Base-by-base conservation (phyloP, 257 asterid species). In the Hygrophila difformis region DNA sequence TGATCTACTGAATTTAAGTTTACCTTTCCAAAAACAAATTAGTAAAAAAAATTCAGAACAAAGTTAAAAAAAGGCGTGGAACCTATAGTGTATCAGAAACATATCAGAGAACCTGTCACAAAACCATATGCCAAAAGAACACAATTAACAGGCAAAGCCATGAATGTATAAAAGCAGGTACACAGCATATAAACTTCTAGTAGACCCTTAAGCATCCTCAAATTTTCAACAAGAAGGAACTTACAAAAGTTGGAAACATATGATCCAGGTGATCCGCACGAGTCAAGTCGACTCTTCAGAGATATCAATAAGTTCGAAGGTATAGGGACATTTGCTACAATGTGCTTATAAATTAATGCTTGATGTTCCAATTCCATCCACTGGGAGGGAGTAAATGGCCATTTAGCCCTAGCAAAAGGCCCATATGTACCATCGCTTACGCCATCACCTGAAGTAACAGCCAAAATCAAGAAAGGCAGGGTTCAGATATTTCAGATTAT, bases 351-450 rank as follows among this genome's bases (percentile, higher is more conserved):
- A 67, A 85, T 79, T 79, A 82, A 55, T 43, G 94, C 98, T 66
- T 89, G 98, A 55, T 82, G 91, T 55, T 89, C 96, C 26, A 85
- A 62, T 65, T 89, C 98, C 93, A 75, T 77, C 94, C 94, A 82
- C 44, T 89, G 98, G 4, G 93, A 82, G 6, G 93, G 94, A 53
- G 92, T 82, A 52, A 89, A 85, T 29, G 94, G 84, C 12, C 94
- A 92, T 64, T 68, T 78, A 41, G 70, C 28, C 56, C 81, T 65
- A 1, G 83, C 60, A 49, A 57, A 70, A 5, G 72, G 65, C 45
- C 85, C 86, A 5, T 72, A 70, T 19, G 48, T 28, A 41, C 67
- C 73, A 36, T 73, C 89, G 16, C 37, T 64, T 6, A 63, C 56
- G 19, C 77, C 77, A 15, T 68, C 70, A 4, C 65, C 75, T 72